Base-by-base conservation (phyloP, 2,329 filamentous ascomycete genomes). In the Ramichloridium luteum region DNA sequence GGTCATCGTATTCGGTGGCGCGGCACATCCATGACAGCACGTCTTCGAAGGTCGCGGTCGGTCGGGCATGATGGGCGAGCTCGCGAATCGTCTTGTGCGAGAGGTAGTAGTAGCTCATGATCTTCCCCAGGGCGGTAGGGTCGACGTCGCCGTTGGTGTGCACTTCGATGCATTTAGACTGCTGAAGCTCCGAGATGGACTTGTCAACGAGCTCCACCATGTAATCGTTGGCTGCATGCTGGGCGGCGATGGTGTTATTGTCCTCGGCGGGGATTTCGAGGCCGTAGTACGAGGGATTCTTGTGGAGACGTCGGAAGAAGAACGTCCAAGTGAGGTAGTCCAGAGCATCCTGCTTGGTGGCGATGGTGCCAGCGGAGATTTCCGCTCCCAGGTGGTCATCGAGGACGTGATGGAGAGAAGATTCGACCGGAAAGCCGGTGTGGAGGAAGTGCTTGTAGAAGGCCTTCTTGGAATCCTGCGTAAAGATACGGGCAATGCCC, bases 391-490 rank as follows among this genome's bases (percentile, higher is more conserved):
- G 68, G 68, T 98, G 92, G 62, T 98, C 93, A 59, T 96, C 88
- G 5, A 98, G 66, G 1, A 96, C 90, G 13, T 92, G 93, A 58
- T 98, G 90, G 23, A 98, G 67, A 0, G 86, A 92, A 1, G 86
- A 94, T 56, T 98, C 90, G 8, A 98, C 90, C 0, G 90, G 92
- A 55, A 98, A 98, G 1, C 90, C 92, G 1, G 88, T 96, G 53
- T 98, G 90, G 33, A 98, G 61, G 62, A 98, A 98, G 60, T 98
- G 90, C 64, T 98, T 98, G 62, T 98, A 98, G 58, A 98, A 98
- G 37, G 92, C 84, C 60, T 98, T 98, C 67, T 96, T 98, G 2
- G 88, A 67, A 49, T 96, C 86, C 50, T 98, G 86, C 0, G 90
- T 98, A 53, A 98, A 93, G 52, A 98, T 98, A 16, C 88, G 78